Conservation (phyloP, 1,139 yeast genomes). For the Debaryomyces nepalensis region DNA sequence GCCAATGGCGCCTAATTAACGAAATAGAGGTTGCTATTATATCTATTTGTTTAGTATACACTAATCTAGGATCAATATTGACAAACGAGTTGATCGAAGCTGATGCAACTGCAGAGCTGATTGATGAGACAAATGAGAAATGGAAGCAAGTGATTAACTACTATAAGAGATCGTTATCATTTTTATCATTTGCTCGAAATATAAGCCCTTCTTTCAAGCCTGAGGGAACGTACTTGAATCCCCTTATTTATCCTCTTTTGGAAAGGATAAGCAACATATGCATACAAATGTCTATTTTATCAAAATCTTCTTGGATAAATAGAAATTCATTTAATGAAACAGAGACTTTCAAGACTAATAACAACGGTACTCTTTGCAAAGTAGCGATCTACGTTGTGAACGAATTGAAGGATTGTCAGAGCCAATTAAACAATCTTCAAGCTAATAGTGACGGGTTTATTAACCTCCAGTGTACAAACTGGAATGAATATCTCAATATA, state of each 20-base stretch:
- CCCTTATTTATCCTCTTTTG: constrained; percentile 28
- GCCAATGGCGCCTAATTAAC: constrained; percentile 34
- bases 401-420: constrained; percentile 32
- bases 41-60: constrained; percentile 35
- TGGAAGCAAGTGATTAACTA: constrained; percentile 44
- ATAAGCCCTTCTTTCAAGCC: constrained; percentile 4
- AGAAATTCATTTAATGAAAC: constrained; percentile 32
- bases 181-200: constrained; percentile 28
- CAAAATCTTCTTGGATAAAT: constrained; percentile 47
- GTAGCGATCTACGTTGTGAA: constrained; percentile 46
- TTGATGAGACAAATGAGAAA: constrained; percentile 27
- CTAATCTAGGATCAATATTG: constrained; percentile 41
- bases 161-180: constrained; percentile 39
- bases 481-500: constrained; percentile 41
- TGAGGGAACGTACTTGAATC: constrained; percentile 18
- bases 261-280: constrained; percentile 36
- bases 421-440: constrained; percentile 22
- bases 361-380: constrained; percentile 46
- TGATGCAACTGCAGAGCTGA: constrained; percentile 17
- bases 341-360: constrained; percentile 36
- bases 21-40: constrained; percentile 36
- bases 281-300: constrained; percentile 46
- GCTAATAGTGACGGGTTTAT: constrained; percentile 3
- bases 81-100: constrained; percentile 41
- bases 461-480: constrained; percentile 27